A percentile compares a stretch with the other conserved stretches of the same genome.
These are phyloP conservation scores for Penicillium desertorum DNA, from an alignment of 495 filamentous ascomycete species.

Conservation along the genomic window DNA sequence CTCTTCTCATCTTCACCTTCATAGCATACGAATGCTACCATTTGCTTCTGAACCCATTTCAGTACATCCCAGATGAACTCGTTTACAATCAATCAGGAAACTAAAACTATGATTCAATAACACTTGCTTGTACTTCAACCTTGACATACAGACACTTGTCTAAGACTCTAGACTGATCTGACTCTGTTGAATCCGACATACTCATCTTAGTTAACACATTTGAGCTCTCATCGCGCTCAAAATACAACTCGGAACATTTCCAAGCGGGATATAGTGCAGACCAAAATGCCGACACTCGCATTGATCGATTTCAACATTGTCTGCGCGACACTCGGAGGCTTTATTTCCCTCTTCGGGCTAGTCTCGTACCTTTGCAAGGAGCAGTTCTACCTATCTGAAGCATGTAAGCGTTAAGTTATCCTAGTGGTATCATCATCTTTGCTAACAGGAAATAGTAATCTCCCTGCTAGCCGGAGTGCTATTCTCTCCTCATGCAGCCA, in stretches of 20 bases:
- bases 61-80: conserved; percentile 26
- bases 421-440: background rate
- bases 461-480: conserved; percentile 75
- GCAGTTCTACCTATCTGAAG: conserved; percentile 87
- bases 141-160: background rate
- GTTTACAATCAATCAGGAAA: conserved; percentile 4
- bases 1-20: background rate
- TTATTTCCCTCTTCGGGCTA: conserved; percentile 82
- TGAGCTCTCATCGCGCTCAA: background rate
- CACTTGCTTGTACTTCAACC: conserved; percentile 29
- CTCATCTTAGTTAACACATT: background rate
- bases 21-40: background rate
- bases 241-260: background rate
- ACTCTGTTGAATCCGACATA: background rate
- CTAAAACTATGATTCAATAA: conserved; percentile 47
- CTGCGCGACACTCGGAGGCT: conserved; percentile 78
- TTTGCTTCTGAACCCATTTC: conserved; percentile 1
- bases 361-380: conserved; percentile 90
- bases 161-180: background rate
- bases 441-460: conserved; percentile 59
- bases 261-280: background rate
- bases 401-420: conserved; percentile 56
- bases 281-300: conserved; percentile 73
- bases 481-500: conserved; percentile 75
- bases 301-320: conserved; percentile 88